Evolutionary conservation across 1,284 basidiomycete species (phyloP).

Genomic region (Ceratorhiza oryzae-sativae): DNA sequence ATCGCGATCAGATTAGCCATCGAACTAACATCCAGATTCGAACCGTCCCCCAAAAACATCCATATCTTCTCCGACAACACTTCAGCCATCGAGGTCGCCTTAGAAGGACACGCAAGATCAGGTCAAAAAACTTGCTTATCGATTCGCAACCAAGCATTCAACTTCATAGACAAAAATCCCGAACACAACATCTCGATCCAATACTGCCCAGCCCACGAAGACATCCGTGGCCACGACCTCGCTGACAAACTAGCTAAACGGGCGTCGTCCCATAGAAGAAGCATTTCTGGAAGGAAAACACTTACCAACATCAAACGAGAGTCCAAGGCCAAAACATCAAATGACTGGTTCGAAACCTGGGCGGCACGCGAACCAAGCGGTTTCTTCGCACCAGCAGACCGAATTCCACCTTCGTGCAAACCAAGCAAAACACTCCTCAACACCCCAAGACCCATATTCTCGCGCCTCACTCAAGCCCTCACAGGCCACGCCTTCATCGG

Average conservation of each 20-base stretch:
- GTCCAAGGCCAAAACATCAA: constrained; percentile 20
- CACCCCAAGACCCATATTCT: constrained; percentile 44
- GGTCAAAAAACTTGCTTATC: not conserved
- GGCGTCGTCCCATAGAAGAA: constrained; percentile 41
- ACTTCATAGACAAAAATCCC: not conserved
- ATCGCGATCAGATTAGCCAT: not conserved
- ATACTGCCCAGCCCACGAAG: constrained; percentile 49
- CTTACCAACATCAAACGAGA: constrained; percentile 40
- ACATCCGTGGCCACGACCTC: constrained; percentile 48
- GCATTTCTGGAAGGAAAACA: constrained; percentile 8
- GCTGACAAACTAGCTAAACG: constrained; percentile 50
- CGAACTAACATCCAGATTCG: too few relatives aligned
- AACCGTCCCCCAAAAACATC: too few relatives aligned
- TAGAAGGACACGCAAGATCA: not conserved
- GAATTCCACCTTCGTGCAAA: constrained; percentile 46
- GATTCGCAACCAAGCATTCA: not conserved
- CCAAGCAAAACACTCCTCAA: constrained; percentile 43
- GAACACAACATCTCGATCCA: constrained; percentile 43
- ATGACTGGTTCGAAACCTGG: constrained; percentile 44
- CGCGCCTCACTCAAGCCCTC: constrained; percentile 45
- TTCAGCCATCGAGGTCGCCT: not conserved
- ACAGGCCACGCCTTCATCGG: constrained; percentile 43
- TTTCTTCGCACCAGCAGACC: constrained; percentile 46
- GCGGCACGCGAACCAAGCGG: constrained; percentile 38
- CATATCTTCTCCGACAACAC: constrained; percentile 12